A percentile compares a stretch with the other conserved stretches of the same genome.
Conservation (phyloP, 805 yeast genomes). For the Cyberlindnera veronae region DNA sequence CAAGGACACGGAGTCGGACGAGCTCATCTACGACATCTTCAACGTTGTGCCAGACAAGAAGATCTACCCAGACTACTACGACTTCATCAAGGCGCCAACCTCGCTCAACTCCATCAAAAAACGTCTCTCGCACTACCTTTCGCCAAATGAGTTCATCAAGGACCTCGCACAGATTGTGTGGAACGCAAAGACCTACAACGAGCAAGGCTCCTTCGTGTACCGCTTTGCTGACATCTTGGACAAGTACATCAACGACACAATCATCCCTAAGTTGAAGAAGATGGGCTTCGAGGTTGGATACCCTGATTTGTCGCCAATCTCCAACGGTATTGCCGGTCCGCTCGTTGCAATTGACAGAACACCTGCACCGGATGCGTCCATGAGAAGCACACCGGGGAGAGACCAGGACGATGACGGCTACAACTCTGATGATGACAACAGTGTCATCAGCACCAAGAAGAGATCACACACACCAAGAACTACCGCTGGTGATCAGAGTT, state of each 20-base stretch:
- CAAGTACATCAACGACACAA: constrained; percentile 34
- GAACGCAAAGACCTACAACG: constrained; percentile 86
- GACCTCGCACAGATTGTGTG: constrained; percentile 84
- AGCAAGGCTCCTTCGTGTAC: constrained; percentile 62
- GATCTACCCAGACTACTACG: constrained; percentile 73
- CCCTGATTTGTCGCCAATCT: constrained; percentile 35
- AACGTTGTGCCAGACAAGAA: constrained; percentile 70
- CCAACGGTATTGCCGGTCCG: constrained; percentile 20
- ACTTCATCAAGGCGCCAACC: constrained; percentile 73
- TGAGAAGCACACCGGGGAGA: constrained; percentile 13
- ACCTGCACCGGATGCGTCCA: constrained; percentile 1
- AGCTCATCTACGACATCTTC: constrained; percentile 52
- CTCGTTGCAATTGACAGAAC: constrained; percentile 16
- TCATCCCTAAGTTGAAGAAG: constrained; percentile 33
- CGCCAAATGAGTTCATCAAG: constrained; percentile 64
- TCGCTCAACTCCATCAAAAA: constrained; percentile 71
- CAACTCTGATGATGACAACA: constrained; percentile 11
- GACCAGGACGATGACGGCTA: constrained; percentile 16
- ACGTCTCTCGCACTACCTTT: constrained; percentile 51
- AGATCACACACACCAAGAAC: constrained; percentile 18
- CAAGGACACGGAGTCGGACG: constrained; percentile 35
- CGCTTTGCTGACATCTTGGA: constrained; percentile 56
- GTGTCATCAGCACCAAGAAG: constrained; percentile 5
- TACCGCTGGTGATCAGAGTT: constrained; percentile 15
- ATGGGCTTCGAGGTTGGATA: constrained; percentile 33